Percentiles rank a stretch among this genome's conserved stretches.
phyloP scores from a whole-genome alignment of 352 stramenopile genomes.

The Pythium guiyangense region DNA sequence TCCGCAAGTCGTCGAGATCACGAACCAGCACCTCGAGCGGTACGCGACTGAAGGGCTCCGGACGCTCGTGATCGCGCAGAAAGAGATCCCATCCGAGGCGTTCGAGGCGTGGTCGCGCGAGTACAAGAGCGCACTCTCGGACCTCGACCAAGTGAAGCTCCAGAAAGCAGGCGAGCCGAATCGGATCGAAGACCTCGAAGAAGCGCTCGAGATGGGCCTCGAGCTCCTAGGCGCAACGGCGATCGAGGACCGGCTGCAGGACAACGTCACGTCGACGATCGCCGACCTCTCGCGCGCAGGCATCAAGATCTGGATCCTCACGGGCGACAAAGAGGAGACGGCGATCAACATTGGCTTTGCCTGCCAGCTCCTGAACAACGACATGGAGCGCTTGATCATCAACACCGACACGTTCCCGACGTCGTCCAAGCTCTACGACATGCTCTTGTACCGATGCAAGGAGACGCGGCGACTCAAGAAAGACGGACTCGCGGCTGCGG shows the following conservation, averaged over 20 bases:
- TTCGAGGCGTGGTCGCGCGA: slow-evolving; percentile 72
- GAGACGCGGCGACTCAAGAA: slow-evolving; percentile 35
- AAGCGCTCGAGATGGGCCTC: slow-evolving; percentile 67
- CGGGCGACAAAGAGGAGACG: slow-evolving; percentile 93
- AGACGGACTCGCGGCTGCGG: slow-evolving; percentile 3
- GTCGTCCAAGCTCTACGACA: slow-evolving; percentile 51
- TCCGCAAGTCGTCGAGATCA: slow-evolving; percentile 47
- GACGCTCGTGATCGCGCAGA: slow-evolving; percentile 87
- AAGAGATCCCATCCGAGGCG: slow-evolving; percentile 54
- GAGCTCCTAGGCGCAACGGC: slow-evolving; percentile 73
- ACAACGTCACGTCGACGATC: slow-evolving; percentile 71
- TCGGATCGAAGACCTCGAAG: slow-evolving; percentile 78
- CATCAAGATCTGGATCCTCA: slow-evolving; percentile 87
- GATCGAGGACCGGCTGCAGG: slow-evolving; percentile 81
- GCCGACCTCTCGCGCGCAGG: slow-evolving; percentile 64
- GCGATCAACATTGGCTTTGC: slow-evolving; percentile 97
- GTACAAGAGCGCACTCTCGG: slow-evolving; percentile 69
- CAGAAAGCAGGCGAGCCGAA: slow-evolving; percentile 60
- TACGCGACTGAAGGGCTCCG: slow-evolving; percentile 86
- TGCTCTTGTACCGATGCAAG: slow-evolving; percentile 43
- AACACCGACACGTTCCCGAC: slow-evolving; percentile 59
- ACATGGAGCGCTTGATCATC: slow-evolving; percentile 91
- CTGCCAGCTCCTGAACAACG: slow-evolving; percentile 94
- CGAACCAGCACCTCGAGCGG: slow-evolving; percentile 72
- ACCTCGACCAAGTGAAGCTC: slow-evolving; percentile 60